phyloP scores from a whole-genome alignment of 225 moss, liverwort and hornwort genomes.

The Antitrichia curtipendula region DNA sequence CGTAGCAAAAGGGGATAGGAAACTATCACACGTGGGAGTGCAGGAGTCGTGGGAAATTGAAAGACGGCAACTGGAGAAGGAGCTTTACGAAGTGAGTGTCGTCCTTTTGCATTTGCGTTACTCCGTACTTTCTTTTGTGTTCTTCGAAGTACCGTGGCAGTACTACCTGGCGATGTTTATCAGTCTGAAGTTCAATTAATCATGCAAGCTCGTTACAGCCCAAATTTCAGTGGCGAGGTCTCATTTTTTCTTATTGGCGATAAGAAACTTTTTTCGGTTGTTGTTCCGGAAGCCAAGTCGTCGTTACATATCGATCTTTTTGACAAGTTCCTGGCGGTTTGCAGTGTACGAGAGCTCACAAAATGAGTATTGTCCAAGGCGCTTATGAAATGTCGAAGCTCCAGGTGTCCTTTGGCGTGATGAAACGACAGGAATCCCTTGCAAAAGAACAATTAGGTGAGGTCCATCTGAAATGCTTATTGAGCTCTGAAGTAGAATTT shows the following conservation, averaged over 20 bases:
- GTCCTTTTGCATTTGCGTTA: neutral
- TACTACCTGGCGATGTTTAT: neutral
- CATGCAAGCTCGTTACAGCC: neutral
- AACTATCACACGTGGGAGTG: neutral
- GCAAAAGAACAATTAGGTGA: slow-evolving; percentile 23
- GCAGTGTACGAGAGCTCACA: slow-evolving; percentile 33
- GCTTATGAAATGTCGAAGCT: slow-evolving; percentile 46
- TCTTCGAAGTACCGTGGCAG: neutral
- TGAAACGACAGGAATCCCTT: slow-evolving; percentile 23
- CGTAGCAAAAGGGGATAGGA: neutral
- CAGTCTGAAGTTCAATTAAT: neutral
- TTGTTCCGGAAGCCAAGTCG: neutral
- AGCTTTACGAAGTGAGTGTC: slow-evolving; percentile 22
- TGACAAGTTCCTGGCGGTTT: neutral
- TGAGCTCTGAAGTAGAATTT: neutral
- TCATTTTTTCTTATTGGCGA: neutral
- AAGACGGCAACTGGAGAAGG: slow-evolving; percentile 15
- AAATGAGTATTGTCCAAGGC: slow-evolving; percentile 16
- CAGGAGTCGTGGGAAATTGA: slow-evolving; percentile 10
- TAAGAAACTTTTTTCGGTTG: neutral
- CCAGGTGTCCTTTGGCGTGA: slow-evolving; percentile 16
- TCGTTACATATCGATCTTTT: neutral
- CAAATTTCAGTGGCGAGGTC: neutral
- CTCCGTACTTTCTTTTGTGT: neutral
- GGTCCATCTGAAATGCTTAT: neutral